Percentiles rank a stretch among this genome's conserved stretches.
phyloP scores from a whole-genome alignment of 129 eudicot genomes.

The Ambrosia trifida region DNA sequence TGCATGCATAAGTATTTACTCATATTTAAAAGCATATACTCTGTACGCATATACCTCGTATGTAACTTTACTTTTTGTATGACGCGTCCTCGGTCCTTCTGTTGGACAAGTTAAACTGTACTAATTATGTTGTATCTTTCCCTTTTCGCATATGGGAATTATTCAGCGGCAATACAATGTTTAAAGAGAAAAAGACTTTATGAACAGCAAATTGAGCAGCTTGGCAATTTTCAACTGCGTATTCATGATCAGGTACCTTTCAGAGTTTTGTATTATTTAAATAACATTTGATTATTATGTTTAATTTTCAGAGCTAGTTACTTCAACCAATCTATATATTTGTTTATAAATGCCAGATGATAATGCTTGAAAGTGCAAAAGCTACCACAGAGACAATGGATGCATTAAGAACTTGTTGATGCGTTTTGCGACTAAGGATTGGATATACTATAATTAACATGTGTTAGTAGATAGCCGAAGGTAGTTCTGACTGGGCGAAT shows the following conservation, averaged over 20 bases:
- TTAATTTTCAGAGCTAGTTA: neutral
- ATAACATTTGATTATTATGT: neutral
- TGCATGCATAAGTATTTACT: too few relatives aligned
- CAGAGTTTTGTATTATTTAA: neutral
- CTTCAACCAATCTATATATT: neutral
- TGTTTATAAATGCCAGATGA: slow-evolving; percentile 37
- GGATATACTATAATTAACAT: too few relatives aligned
- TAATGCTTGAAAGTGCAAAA: slow-evolving; percentile 68
- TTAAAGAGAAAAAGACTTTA: slow-evolving; percentile 53
- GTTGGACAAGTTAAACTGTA: slow-evolving; percentile 9
- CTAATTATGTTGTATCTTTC: slow-evolving; percentile 12
- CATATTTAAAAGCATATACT: too few relatives aligned
- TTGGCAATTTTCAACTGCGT: slow-evolving; percentile 57
- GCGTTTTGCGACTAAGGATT: too few relatives aligned
- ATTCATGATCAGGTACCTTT: slow-evolving; percentile 58
- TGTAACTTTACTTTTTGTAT: too few relatives aligned
- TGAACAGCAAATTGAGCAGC: slow-evolving; percentile 59
- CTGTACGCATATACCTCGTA: too few relatives aligned
- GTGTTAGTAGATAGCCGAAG: too few relatives aligned
- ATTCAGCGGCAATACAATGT: slow-evolving; percentile 59
- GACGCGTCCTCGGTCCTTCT: too few relatives aligned
- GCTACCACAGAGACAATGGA: slow-evolving; percentile 65
- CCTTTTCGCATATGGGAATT: neutral
- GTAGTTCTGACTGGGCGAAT: too few relatives aligned
- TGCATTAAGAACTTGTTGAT: slow-evolving; percentile 60